Percentiles rank a stretch among this genome's conserved stretches.
Conservation (phyloP, 2,329 filamentous ascomycete species). For the Geoglossum cookeanum region DNA sequence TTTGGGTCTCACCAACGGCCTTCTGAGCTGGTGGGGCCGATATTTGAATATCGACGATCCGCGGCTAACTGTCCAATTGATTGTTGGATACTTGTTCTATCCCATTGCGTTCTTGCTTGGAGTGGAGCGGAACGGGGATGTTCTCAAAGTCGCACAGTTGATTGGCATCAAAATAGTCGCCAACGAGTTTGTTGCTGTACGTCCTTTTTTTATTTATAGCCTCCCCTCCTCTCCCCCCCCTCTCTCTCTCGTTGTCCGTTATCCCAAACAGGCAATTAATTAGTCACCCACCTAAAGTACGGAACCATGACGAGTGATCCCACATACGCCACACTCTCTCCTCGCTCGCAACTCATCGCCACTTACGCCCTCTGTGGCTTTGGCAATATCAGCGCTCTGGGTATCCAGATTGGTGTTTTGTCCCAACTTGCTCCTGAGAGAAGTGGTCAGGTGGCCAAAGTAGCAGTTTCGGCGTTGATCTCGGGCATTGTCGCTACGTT, state of each 20-base stretch:
- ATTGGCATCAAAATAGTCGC: conserved; percentile 75
- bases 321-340: conserved; percentile 38
- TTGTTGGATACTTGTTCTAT: conserved; percentile 61
- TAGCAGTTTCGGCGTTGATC: conserved; percentile 59
- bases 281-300: too few species aligned
- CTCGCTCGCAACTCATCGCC: conserved; percentile 60
- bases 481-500: conserved; percentile 64
- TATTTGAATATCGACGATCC: conserved; percentile 57
- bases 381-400: conserved; percentile 72
- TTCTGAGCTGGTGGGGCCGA: conserved; percentile 67
- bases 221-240: conserved; percentile 24
- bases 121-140: conserved; percentile 41
- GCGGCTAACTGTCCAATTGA: conserved; percentile 40
- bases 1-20: conserved; percentile 52
- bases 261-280: too few species aligned
- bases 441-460: conserved; percentile 52
- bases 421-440: conserved; percentile 60
- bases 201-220: conserved; percentile 32
- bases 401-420: conserved; percentile 77
- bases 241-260: not conserved
- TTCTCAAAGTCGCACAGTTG: conserved; percentile 56
- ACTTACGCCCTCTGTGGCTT: conserved; percentile 63
- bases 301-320: conserved; percentile 15
- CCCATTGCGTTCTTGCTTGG: conserved; percentile 67
- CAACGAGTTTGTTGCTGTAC: conserved; percentile 46